Evolutionary conservation across 108 stramenopile genomes (phyloP).

Genomic region (Skeletonema menzelii): DNA sequence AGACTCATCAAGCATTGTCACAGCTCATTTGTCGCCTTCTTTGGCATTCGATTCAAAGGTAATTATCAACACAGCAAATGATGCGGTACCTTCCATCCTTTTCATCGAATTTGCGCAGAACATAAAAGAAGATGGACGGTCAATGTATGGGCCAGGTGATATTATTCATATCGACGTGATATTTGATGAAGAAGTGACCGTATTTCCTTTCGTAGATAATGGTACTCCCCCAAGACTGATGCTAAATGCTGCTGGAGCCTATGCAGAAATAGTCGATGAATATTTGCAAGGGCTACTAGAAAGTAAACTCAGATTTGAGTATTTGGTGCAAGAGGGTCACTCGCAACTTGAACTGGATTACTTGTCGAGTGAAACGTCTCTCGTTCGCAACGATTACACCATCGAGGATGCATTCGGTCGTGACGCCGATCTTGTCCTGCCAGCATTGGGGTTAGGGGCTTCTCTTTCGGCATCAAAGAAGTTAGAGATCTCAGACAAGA

Average conservation of each 20-base stretch:
- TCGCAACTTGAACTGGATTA: slow-evolving; percentile 35
- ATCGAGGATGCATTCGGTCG: slow-evolving; percentile 49
- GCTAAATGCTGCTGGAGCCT: slow-evolving; percentile 27
- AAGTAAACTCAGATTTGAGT: slow-evolving; percentile 42
- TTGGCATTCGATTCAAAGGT: slow-evolving; percentile 21
- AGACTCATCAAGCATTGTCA: slow-evolving; percentile 17
- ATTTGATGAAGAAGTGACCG: slow-evolving; percentile 38
- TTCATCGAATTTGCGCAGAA: slow-evolving; percentile 8
- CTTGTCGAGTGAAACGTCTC: slow-evolving; percentile 16
- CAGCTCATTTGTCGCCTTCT: slow-evolving; percentile 35
- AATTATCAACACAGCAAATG: slow-evolving; percentile 32
- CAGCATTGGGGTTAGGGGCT: slow-evolving; percentile 1
- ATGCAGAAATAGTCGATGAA: slow-evolving; percentile 18
- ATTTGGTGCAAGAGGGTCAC: slow-evolving; percentile 46
- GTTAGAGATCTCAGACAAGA: slow-evolving; percentile 31
- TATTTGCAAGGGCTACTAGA: not conserved
- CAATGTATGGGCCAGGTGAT: slow-evolving; percentile 35
- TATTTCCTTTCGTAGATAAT: not conserved
- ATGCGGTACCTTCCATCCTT: slow-evolving; percentile 12
- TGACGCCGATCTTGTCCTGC: slow-evolving; percentile 26
- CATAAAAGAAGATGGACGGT: slow-evolving; percentile 23
- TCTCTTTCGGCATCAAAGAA: slow-evolving; percentile 28
- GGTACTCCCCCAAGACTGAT: slow-evolving; percentile 20
- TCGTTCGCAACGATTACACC: slow-evolving; percentile 21
- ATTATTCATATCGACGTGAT: slow-evolving; percentile 25